These are phyloP conservation scores for Phialophora expanda DNA, from an alignment of 2,329 filamentous ascomycete genomes.

Conservation along the genomic window DNA sequence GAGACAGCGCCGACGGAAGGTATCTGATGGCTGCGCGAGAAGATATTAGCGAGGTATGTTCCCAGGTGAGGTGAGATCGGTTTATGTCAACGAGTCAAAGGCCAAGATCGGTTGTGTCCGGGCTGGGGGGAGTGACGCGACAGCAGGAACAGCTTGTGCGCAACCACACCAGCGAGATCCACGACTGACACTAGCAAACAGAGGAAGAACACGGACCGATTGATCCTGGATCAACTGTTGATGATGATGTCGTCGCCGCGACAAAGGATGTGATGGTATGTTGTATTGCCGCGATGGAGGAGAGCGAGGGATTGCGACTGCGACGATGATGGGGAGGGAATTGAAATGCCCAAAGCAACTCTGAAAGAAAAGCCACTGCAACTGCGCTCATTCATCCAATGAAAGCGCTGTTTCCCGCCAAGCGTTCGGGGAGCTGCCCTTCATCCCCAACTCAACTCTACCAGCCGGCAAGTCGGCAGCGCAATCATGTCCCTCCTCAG, in stretches of 20 bases:
- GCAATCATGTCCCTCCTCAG: not conserved
- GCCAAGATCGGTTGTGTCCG: constrained; percentile 18
- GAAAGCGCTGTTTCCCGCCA: constrained; percentile 3
- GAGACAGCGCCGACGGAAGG: constrained; percentile 13
- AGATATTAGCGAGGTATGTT: constrained; percentile 20
- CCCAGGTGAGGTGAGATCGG: not conserved
- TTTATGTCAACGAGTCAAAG: constrained; percentile 2
- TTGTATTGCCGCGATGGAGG: constrained; percentile 24
- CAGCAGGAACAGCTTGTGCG: constrained; percentile 16
- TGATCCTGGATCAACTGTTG: constrained; percentile 22
- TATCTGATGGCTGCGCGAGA: constrained; percentile 16
- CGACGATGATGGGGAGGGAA: constrained; percentile 30
- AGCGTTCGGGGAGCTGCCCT: constrained; percentile 12
- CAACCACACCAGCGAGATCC: constrained; percentile 15
- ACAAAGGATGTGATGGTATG: constrained; percentile 23
- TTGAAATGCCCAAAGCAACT: constrained; percentile 21
- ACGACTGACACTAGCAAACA: constrained; percentile 8
- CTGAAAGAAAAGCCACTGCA: constrained; percentile 21
- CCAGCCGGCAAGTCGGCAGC: not conserved
- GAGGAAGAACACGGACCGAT: constrained; percentile 23
- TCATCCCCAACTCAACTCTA: constrained; percentile 6
- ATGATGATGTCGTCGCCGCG: constrained; percentile 23
- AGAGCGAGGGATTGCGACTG: constrained; percentile 26
- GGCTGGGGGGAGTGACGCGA: constrained; percentile 25
- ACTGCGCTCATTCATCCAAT: constrained; percentile 14